Conservation (phyloP, 306 rosid genomes). For the Trichosanthes truncata region DNA sequence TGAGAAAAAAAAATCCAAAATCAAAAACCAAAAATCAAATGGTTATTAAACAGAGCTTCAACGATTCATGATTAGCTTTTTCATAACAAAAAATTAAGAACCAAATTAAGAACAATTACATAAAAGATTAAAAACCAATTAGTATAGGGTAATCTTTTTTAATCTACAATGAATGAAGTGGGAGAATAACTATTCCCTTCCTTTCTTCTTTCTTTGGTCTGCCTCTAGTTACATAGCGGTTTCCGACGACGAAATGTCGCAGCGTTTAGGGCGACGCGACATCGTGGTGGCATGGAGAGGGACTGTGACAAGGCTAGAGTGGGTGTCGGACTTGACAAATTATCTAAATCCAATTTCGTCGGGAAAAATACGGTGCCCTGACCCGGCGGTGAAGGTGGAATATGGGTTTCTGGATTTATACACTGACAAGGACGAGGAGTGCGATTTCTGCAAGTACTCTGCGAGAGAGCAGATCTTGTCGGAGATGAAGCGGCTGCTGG, state of each 20-base stretch:
- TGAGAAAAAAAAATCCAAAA: too few species aligned
- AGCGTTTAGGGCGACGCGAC: conserved; percentile 53
- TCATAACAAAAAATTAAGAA: too few species aligned
- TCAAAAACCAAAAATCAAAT: too few species aligned
- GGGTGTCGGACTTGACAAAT: conserved; percentile 58
- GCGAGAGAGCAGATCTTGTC: conserved; percentile 63
- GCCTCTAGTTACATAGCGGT: neutral
- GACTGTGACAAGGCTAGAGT: conserved; percentile 57
- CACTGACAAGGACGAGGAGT: conserved; percentile 44
- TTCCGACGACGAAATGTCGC: conserved; percentile 23
- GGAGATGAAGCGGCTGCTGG: conserved; percentile 44
- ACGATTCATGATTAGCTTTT: too few species aligned
- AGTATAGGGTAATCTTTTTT: too few species aligned
- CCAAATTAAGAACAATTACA: too few species aligned
- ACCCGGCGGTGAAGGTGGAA: conserved; percentile 46
- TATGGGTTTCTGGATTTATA: conserved; percentile 65
- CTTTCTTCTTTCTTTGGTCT: too few species aligned
- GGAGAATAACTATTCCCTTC: too few species aligned
- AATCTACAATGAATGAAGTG: too few species aligned
- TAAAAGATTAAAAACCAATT: too few species aligned
- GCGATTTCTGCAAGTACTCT: conserved; percentile 45
- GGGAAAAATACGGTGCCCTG: conserved; percentile 39
- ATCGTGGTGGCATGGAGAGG: conserved; percentile 67
- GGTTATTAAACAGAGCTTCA: too few species aligned
- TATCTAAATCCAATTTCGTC: conserved; percentile 35